phyloP scores from a whole-genome alignment of 1,284 basidiomycete species.

The Tetrapyrgos nigripes region DNA sequence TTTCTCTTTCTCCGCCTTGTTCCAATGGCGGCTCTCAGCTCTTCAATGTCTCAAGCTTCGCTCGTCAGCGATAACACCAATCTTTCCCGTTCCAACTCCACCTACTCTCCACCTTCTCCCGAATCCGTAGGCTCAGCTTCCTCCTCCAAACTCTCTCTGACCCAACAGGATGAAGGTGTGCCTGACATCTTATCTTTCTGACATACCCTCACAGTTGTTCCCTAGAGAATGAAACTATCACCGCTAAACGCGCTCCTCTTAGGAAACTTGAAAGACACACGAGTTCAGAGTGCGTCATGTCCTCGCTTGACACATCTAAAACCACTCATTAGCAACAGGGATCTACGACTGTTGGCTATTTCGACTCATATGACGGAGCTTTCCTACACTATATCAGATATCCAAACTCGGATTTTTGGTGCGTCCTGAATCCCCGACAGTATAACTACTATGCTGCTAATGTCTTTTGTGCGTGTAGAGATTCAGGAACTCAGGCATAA shows the following conservation, averaged over 20 bases:
- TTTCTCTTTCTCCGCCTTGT: slow-evolving; percentile 32
- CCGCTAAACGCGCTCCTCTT: slow-evolving; percentile 50
- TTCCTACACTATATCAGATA: slow-evolving; percentile 82
- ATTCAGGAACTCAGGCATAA: slow-evolving; percentile 87
- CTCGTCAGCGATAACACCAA: slow-evolving; percentile 31
- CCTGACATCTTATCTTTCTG: slow-evolving; percentile 17
- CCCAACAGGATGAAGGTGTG: slow-evolving; percentile 65
- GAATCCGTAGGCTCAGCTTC: slow-evolving; percentile 50
- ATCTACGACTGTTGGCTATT: slow-evolving; percentile 74
- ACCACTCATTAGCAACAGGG: slow-evolving; percentile 45
- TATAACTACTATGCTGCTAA: slow-evolving; percentile 5
- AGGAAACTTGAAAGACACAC: slow-evolving; percentile 55
- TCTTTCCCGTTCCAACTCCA: slow-evolving; percentile 7
- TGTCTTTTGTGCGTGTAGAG: slow-evolving; percentile 50
- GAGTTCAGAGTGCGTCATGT: slow-evolving; percentile 60
- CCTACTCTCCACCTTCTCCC: slow-evolving; percentile 47
- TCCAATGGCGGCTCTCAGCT: slow-evolving; percentile 50
- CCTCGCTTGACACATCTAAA: slow-evolving; percentile 16
- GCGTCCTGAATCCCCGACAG: slow-evolving; percentile 31
- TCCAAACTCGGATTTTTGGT: slow-evolving; percentile 89
- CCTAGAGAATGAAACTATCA: slow-evolving; percentile 76
- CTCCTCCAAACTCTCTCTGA: slow-evolving; percentile 59
- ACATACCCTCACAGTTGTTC: slow-evolving; percentile 18
- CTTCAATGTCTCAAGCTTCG: slow-evolving; percentile 47
- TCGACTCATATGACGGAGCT: slow-evolving; percentile 87